Percentiles rank a stretch among this genome's conserved stretches.
Evolutionary conservation across 1,139 yeast species (phyloP).

Genomic region (Sugiyamaella sp.): DNA sequence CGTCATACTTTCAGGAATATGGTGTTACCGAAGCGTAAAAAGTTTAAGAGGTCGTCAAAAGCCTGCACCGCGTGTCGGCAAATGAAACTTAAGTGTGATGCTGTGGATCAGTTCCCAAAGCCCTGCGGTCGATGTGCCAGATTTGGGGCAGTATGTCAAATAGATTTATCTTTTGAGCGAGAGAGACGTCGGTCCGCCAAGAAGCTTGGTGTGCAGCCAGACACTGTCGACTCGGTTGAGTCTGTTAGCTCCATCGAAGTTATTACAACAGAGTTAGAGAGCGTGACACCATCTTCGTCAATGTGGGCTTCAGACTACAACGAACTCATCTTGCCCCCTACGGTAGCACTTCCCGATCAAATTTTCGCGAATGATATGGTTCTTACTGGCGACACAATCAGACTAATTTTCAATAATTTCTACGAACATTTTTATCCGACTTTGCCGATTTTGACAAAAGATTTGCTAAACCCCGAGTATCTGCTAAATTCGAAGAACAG

Average conservation of each 20-base stretch:
- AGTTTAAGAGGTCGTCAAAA: slow-evolving; percentile 26
- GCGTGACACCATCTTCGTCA: neutral
- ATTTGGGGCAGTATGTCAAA: slow-evolving; percentile 26
- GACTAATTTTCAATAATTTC: slow-evolving; percentile 23
- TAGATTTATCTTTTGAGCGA: slow-evolving; percentile 25
- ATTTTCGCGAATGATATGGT: neutral
- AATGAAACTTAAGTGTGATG: slow-evolving; percentile 34
- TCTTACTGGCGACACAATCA: slow-evolving; percentile 20
- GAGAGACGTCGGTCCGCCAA: slow-evolving; percentile 13
- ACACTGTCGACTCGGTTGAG: neutral
- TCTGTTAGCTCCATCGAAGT: neutral
- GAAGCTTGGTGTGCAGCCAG: neutral
- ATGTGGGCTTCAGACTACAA: slow-evolving; percentile 7
- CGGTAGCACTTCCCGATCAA: slow-evolving; percentile 3
- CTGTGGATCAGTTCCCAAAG: slow-evolving; percentile 30
- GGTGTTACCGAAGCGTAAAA: slow-evolving; percentile 1
- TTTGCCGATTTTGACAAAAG: slow-evolving; percentile 28
- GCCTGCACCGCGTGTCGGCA: slow-evolving; percentile 33
- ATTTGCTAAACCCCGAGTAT: slow-evolving; percentile 23
- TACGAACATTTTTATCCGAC: slow-evolving; percentile 23
- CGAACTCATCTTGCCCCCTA: slow-evolving; percentile 4
- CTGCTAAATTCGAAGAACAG: slow-evolving; percentile 17
- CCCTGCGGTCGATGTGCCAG: slow-evolving; percentile 30
- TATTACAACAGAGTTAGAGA: neutral
- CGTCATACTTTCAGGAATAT: neutral